These are phyloP conservation scores for Trematosphaeria pertusa DNA, from an alignment of 2,329 filamentous ascomycete genomes.

Conservation along the genomic window DNA sequence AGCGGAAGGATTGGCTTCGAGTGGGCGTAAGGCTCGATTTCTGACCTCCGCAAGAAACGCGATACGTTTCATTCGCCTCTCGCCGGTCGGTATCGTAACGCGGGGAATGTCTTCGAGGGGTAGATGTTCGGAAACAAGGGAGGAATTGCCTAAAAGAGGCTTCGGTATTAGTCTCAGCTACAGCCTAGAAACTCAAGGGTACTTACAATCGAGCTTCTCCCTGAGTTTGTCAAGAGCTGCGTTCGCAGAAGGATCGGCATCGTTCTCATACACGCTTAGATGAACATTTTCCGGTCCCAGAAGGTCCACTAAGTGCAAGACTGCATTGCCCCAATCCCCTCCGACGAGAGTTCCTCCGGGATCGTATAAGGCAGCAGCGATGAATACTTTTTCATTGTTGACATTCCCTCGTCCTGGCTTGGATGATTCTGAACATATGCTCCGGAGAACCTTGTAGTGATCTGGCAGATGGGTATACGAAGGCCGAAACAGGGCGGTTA, in stretches of 20 bases:
- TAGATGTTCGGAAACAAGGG: slow-evolving; percentile 67
- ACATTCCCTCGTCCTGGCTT: slow-evolving; percentile 52
- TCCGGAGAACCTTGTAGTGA: slow-evolving; percentile 51
- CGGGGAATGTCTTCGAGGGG: slow-evolving; percentile 63
- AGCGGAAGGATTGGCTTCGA: slow-evolving; percentile 60
- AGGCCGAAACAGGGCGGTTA: slow-evolving; percentile 55
- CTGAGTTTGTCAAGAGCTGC: slow-evolving; percentile 1
- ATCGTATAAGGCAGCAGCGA: slow-evolving; percentile 72
- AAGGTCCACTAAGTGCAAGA: slow-evolving; percentile 67
- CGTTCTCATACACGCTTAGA: slow-evolving; percentile 10
- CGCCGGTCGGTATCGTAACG: slow-evolving; percentile 67
- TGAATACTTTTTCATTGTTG: slow-evolving; percentile 68
- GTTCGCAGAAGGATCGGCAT: slow-evolving; percentile 5
- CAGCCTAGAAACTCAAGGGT: neutral
- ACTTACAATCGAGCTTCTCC: slow-evolving; percentile 3
- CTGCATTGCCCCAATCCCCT: slow-evolving; percentile 66
- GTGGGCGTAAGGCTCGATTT: slow-evolving; percentile 71
- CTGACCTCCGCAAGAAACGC: slow-evolving; percentile 75
- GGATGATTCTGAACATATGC: slow-evolving; percentile 23
- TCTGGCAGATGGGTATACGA: slow-evolving; percentile 59
- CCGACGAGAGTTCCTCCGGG: slow-evolving; percentile 62
- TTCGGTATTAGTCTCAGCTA: slow-evolving; percentile 4
- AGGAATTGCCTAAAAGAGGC: slow-evolving; percentile 44
- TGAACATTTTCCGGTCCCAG: slow-evolving; percentile 57
- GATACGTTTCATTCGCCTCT: slow-evolving; percentile 71